Evolutionary conservation across 1,139 yeast species (phyloP).

Genomic region (Yarrowia galli): DNA sequence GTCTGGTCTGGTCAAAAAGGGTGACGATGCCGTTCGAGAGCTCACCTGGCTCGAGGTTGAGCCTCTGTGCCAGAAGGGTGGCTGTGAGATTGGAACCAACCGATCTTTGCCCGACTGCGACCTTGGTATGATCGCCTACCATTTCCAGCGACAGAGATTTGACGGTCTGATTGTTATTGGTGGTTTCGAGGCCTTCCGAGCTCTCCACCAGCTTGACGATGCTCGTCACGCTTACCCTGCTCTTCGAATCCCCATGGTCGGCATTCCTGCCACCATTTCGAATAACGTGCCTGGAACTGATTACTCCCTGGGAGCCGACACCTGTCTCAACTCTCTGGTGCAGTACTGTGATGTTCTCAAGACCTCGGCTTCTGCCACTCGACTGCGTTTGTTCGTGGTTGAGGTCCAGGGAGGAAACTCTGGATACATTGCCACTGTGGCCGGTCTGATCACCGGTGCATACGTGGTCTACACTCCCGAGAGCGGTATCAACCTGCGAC

Average conservation of each 20-base stretch:
- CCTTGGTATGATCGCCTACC: slow-evolving; percentile 86
- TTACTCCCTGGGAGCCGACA: slow-evolving; percentile 91
- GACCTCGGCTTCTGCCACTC: slow-evolving; percentile 92
- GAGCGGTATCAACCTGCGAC: slow-evolving; percentile 73
- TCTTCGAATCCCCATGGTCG: slow-evolving; percentile 91
- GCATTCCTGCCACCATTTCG: slow-evolving; percentile 95
- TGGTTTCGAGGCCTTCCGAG: slow-evolving; percentile 91
- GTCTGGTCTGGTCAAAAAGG: slow-evolving; percentile 80
- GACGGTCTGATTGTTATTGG: slow-evolving; percentile 91
- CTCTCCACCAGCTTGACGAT: slow-evolving; percentile 78
- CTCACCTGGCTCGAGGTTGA: slow-evolving; percentile 86
- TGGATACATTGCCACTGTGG: slow-evolving; percentile 88
- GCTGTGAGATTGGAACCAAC: slow-evolving; percentile 95
- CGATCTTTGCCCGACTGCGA: slow-evolving; percentile 82
- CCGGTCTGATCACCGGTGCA: slow-evolving; percentile 92
- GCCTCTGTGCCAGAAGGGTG: slow-evolving; percentile 91
- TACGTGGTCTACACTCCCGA: slow-evolving; percentile 94
- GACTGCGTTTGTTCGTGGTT: slow-evolving; percentile 94
- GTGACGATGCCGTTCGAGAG: slow-evolving; percentile 60
- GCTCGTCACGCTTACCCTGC: slow-evolving; percentile 82
- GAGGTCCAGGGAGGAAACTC: slow-evolving; percentile 98
- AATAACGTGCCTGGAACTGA: slow-evolving; percentile 98
- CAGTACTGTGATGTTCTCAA: slow-evolving; percentile 93
- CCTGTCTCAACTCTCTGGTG: slow-evolving; percentile 89
- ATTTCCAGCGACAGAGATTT: slow-evolving; percentile 82